Percentiles rank a stretch among this genome's conserved stretches.
Evolutionary conservation across 2,329 filamentous ascomycete species (phyloP).

Genomic region (Seiridium cupressi): DNA sequence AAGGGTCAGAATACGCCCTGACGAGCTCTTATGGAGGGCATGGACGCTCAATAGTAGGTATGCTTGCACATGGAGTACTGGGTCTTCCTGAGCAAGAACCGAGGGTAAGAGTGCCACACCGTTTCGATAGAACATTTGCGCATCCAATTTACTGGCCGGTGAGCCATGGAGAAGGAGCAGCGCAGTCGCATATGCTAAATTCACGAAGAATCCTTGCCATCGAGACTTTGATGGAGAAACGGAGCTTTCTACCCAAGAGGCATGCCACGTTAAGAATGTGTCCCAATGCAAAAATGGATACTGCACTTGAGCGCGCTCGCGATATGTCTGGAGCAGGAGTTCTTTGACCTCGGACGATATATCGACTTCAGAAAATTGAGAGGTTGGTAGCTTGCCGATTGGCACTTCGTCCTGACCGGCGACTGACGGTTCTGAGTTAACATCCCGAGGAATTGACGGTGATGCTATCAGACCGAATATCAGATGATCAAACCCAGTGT

Average conservation of each 20-base stretch:
- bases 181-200: constrained; percentile 2
- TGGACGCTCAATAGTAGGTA: constrained; percentile 7
- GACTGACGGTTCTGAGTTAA: neutral
- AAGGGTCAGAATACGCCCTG: constrained; percentile 2
- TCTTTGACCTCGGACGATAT: neutral
- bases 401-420: neutral
- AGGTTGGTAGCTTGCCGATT: neutral
- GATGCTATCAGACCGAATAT: neutral
- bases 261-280: neutral
- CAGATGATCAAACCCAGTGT: constrained; percentile 1
- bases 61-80: constrained; percentile 8
- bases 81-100: constrained; percentile 1
- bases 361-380: neutral
- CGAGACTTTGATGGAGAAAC: neutral
- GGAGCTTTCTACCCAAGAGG: neutral
- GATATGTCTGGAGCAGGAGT: constrained; percentile 1
- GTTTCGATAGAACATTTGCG: neutral
- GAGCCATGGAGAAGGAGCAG: neutral
- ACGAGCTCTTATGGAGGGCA: constrained; percentile 4
- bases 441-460: neutral
- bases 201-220: constrained; percentile 8
- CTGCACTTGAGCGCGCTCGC: constrained; percentile 5
- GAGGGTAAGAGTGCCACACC: neutral
- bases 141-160: neutral
- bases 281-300: constrained; percentile 4